A percentile compares a stretch with the other conserved stretches of the same genome.
phyloP scores from a whole-genome alignment of 23 red algal genomes.

The Chondrus crispus region DNA sequence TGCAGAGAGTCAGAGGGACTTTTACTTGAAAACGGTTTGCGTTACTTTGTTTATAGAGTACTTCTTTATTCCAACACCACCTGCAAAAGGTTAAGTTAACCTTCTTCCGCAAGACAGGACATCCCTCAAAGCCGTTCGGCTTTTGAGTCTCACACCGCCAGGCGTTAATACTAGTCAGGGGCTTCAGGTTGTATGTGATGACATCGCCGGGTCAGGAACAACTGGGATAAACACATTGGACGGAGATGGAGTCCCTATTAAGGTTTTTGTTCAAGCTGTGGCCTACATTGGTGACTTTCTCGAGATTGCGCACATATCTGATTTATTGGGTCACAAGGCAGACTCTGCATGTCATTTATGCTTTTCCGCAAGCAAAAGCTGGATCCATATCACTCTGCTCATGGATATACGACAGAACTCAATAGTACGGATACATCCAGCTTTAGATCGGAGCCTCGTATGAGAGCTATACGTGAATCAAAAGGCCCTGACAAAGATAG shows the following conservation, averaged over 20 bases:
- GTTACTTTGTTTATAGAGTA: too few relatives aligned
- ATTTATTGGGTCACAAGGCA: background rate
- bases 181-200: background rate
- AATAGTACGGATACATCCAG: too few relatives aligned
- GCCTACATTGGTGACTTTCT: background rate
- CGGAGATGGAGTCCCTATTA: background rate
- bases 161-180: background rate
- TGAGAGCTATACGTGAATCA: background rate
- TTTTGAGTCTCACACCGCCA: background rate
- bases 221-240: background rate
- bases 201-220: background rate
- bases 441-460: too few relatives aligned
- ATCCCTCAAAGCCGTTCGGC: background rate
- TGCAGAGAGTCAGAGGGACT: too few relatives aligned
- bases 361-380: background rate
- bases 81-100: too few relatives aligned
- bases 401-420: too few relatives aligned
- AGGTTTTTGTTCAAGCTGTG: background rate
- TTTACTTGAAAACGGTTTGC: too few relatives aligned
- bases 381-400: too few relatives aligned
- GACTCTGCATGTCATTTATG: background rate
- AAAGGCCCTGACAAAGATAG: background rate
- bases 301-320: background rate
- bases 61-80: too few relatives aligned
- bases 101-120: background rate